Conservation (phyloP, 2,329 filamentous ascomycete genomes). For the Colletotrichum siamense region DNA sequence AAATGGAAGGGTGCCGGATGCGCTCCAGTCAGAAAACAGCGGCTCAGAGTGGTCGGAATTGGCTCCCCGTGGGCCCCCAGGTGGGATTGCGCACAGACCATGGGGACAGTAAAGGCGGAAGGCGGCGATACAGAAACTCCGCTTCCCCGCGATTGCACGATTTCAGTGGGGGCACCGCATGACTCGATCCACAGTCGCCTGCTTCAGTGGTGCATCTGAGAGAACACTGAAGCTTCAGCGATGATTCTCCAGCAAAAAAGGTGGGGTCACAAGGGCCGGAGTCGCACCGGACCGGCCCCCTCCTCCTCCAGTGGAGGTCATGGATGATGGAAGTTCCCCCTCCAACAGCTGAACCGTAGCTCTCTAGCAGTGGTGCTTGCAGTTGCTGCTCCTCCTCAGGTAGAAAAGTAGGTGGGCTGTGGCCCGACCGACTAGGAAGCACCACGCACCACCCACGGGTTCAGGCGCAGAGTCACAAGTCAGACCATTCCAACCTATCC, state of each 20-base stretch:
- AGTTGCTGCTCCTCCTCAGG: too few species aligned
- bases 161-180: background rate
- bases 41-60: background rate
- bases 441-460: background rate
- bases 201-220: background rate
- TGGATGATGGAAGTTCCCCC: background rate
- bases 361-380: background rate
- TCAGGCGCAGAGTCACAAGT: conserved; percentile 16
- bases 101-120: background rate
- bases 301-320: background rate
- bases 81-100: background rate
- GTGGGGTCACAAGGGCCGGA: background rate
- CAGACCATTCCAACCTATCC: conserved; percentile 9
- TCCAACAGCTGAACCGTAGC: background rate
- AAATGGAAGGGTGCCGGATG: background rate
- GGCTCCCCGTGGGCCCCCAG: background rate
- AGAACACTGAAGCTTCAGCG: background rate
- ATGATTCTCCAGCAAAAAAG: background rate
- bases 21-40: conserved; percentile 12
- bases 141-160: background rate
- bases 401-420: too few species aligned
- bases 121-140: background rate
- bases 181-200: background rate
- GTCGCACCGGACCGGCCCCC: background rate
- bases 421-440: background rate